phyloP scores from a whole-genome alignment of 2,329 filamentous ascomycete genomes.

The Calonectria multiphialidica region DNA sequence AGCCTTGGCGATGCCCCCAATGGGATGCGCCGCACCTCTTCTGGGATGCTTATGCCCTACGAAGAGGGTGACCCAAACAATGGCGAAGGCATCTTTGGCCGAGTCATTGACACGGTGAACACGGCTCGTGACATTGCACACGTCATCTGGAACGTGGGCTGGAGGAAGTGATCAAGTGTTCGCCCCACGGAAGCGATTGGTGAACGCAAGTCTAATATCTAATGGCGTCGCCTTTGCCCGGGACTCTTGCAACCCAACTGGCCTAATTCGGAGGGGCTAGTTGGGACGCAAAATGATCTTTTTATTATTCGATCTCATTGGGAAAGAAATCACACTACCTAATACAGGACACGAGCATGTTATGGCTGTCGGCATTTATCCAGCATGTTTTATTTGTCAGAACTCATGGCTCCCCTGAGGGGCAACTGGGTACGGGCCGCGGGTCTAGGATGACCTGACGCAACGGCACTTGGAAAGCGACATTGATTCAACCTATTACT shows the following conservation, averaged over 20 bases:
- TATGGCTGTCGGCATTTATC: constrained; percentile 4
- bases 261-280: neutral
- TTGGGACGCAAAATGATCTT: neutral
- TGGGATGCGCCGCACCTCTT: constrained; percentile 82
- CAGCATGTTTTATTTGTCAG: constrained; percentile 22
- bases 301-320: neutral
- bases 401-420: neutral
- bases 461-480: constrained; percentile 32
- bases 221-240: constrained; percentile 14
- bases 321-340: neutral
- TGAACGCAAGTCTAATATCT: constrained; percentile 17
- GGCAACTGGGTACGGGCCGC: constrained; percentile 8
- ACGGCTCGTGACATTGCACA: constrained; percentile 78
- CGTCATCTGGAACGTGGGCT: constrained; percentile 79
- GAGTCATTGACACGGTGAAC: constrained; percentile 84
- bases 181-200: neutral
- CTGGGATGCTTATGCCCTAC: constrained; percentile 92
- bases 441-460: neutral
- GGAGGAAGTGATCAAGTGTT: constrained; percentile 62
- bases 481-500: constrained; percentile 26
- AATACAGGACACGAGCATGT: constrained; percentile 18
- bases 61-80: constrained; percentile 77
- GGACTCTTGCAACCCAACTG: neutral
- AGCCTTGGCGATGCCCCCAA: constrained; percentile 64
- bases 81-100: constrained; percentile 77